A percentile compares a stretch with the other conserved stretches of the same genome.
These are phyloP conservation scores for Platanthera guangdongensis DNA, from an alignment of 106 monocot species.

Conservation along the genomic window DNA sequence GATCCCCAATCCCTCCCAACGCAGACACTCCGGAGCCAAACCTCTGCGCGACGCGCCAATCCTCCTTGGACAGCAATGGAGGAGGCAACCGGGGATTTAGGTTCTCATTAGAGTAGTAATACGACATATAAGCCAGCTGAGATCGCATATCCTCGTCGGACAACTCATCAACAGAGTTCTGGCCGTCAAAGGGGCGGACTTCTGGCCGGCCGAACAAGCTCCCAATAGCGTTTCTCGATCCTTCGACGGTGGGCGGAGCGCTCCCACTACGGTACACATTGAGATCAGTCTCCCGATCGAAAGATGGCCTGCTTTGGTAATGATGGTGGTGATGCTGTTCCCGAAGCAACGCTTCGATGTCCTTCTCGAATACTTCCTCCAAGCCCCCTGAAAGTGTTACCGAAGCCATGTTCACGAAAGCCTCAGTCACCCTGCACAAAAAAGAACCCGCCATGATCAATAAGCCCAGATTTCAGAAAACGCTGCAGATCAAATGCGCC, in stretches of 20 bases:
- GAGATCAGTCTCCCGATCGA: slow-evolving; percentile 29
- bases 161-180: not conserved
- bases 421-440: slow-evolving; percentile 11
- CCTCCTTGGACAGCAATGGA: slow-evolving; percentile 72
- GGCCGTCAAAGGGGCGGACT: not conserved
- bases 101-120: slow-evolving; percentile 56
- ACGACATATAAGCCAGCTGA: slow-evolving; percentile 45
- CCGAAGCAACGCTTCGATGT: slow-evolving; percentile 17
- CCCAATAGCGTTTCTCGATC: slow-evolving; percentile 36
- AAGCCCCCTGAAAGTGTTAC: slow-evolving; percentile 6
- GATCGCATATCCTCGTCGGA: slow-evolving; percentile 51
- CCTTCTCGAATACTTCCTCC: slow-evolving; percentile 14
- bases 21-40: slow-evolving; percentile 10
- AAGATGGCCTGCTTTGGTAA: slow-evolving; percentile 2
- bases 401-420: slow-evolving; percentile 6
- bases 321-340: slow-evolving; percentile 20
- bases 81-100: slow-evolving; percentile 62
- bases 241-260: slow-evolving; percentile 74
- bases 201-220: slow-evolving; percentile 23
- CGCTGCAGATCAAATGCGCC: not conserved
- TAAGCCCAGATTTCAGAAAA: not conserved
- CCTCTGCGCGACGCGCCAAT: slow-evolving; percentile 50
- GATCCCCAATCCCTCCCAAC: slow-evolving; percentile 28
- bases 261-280: slow-evolving; percentile 57
- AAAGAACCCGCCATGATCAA: not conserved